Conservation (phyloP, 768 basidiomycete species). For the Strobilomyces echinocephalus region DNA sequence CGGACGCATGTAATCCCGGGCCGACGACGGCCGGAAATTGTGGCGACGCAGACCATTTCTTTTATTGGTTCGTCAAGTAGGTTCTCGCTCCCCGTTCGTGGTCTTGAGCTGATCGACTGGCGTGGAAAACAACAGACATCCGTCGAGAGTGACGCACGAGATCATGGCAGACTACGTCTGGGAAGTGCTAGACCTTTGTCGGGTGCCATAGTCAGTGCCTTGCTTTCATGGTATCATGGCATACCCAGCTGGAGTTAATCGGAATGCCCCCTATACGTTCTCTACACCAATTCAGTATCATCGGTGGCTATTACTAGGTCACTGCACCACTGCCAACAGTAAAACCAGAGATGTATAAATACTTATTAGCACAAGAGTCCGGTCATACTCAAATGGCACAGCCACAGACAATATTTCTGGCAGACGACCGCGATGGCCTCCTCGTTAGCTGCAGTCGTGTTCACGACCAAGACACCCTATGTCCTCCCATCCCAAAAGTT, state of each 20-base stretch:
- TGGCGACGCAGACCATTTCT: slow-evolving; percentile 43
- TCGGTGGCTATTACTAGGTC: too few species aligned
- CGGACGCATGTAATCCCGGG: slow-evolving; percentile 33
- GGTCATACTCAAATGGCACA: not conserved
- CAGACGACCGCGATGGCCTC: not conserved
- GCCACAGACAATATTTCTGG: not conserved
- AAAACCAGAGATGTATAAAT: too few species aligned
- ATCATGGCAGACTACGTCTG: slow-evolving; percentile 52
- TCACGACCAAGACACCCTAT: slow-evolving; percentile 20
- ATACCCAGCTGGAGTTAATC: not conserved
- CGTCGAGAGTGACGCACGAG: slow-evolving; percentile 43
- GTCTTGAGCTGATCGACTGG: not conserved
- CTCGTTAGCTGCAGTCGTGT: slow-evolving; percentile 13
- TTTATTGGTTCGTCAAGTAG: slow-evolving; percentile 51
- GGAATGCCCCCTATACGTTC: too few species aligned
- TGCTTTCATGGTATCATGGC: too few species aligned
- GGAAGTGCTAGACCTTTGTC: slow-evolving; percentile 36
- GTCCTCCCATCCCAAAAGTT: slow-evolving; percentile 68
- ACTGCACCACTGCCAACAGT: too few species aligned
- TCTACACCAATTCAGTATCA: too few species aligned
- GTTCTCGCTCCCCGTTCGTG: slow-evolving; percentile 7
- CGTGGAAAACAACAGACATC: slow-evolving; percentile 34
- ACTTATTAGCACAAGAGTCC: too few species aligned
- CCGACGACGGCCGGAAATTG: slow-evolving; percentile 34
- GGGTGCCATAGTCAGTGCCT: slow-evolving; percentile 1